These are phyloP conservation scores for Naganishia sp. DNA, from an alignment of 1,284 basidiomycete species.

Conservation along the genomic window DNA sequence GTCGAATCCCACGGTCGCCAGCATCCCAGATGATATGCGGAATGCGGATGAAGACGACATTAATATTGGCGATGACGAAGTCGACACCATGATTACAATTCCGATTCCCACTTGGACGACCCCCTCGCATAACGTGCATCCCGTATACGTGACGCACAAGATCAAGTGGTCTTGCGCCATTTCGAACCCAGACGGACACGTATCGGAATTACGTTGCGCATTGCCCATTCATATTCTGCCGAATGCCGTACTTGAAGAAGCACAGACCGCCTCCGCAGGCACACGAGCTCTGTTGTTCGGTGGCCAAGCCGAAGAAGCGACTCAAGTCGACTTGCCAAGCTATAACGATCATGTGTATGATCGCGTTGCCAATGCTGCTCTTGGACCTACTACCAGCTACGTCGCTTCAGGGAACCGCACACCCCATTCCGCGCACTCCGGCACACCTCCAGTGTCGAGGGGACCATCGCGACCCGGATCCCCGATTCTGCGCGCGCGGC, in stretches of 20 bases:
- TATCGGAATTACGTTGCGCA: slow-evolving; percentile 86
- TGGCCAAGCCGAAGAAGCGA: slow-evolving; percentile 58
- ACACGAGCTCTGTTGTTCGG: slow-evolving; percentile 70
- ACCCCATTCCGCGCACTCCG: slow-evolving; percentile 17
- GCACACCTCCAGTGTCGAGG: slow-evolving; percentile 42
- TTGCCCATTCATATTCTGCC: slow-evolving; percentile 82
- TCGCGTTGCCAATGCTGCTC: slow-evolving; percentile 75
- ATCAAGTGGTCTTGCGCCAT: slow-evolving; percentile 64
- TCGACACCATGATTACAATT: slow-evolving; percentile 56
- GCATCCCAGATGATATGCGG: slow-evolving; percentile 33
- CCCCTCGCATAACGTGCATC: slow-evolving; percentile 62
- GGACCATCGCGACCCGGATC: slow-evolving; percentile 50
- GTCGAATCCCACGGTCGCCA: slow-evolving; percentile 22
- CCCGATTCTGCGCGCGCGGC: slow-evolving; percentile 36
- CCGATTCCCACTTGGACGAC: slow-evolving; percentile 58
- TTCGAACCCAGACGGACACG: slow-evolving; percentile 81
- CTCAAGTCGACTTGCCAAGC: slow-evolving; percentile 71
- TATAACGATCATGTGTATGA: slow-evolving; percentile 86
- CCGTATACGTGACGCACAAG: slow-evolving; percentile 69
- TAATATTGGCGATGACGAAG: slow-evolving; percentile 54
- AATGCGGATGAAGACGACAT: slow-evolving; percentile 40
- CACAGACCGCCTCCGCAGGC: slow-evolving; percentile 66
- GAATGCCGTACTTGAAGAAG: slow-evolving; percentile 69
- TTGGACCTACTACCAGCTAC: slow-evolving; percentile 55
- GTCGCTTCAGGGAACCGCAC: slow-evolving; percentile 33